Percentiles rank a stretch among this genome's conserved stretches.
phyloP scores from a whole-genome alignment of 306 rosid genomes.

The Rosa persica region DNA sequence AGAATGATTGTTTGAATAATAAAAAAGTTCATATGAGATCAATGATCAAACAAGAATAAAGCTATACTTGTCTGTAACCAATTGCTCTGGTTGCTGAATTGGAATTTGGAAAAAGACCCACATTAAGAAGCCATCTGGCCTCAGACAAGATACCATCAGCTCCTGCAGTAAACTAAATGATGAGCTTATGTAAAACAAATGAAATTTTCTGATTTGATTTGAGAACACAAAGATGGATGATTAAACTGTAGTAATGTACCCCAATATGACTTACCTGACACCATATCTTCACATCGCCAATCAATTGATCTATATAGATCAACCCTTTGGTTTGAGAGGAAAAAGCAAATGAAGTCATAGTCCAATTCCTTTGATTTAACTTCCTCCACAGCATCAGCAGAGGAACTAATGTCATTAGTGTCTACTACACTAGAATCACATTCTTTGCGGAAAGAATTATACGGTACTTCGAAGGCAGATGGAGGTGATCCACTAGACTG shows the following conservation, averaged over 20 bases:
- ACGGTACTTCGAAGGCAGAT: constrained; percentile 85
- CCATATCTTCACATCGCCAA: constrained; percentile 91
- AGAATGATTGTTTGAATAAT: not conserved
- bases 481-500: constrained; percentile 99
- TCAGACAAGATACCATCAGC: constrained; percentile 71
- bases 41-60: constrained; percentile 10
- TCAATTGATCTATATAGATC: constrained; percentile 75
- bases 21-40: not conserved
- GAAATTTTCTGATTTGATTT: not conserved
- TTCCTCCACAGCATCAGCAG: constrained; percentile 36
- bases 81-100: constrained; percentile 86
- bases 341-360: constrained; percentile 73
- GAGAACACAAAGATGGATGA: not conserved
- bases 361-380: constrained; percentile 57
- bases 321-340: constrained; percentile 76
- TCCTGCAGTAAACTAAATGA: constrained; percentile 48
- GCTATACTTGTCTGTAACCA: constrained; percentile 86
- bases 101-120: constrained; percentile 82
- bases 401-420: constrained; percentile 25
- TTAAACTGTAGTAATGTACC: not conserved
- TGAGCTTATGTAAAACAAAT: constrained; percentile 10
- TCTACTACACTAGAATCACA: constrained; percentile 30
- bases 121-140: constrained; percentile 86
- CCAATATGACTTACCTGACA: constrained; percentile 49
- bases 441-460: constrained; percentile 72